phyloP scores from a whole-genome alignment of 192 early-diverging fungal species.

The Mortierella claussenii region DNA sequence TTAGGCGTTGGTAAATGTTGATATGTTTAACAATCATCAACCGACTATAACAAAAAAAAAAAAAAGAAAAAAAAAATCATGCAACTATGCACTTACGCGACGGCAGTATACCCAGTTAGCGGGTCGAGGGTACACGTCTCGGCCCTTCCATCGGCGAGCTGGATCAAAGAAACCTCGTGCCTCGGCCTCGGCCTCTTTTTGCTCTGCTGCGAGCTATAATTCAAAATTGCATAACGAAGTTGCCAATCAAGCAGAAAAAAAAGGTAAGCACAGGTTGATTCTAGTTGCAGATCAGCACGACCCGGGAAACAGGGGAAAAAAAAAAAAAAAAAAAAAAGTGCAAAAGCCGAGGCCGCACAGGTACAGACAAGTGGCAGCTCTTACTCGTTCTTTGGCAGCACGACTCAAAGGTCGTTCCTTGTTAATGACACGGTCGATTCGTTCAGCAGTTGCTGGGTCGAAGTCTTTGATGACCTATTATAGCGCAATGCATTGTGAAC shows the following conservation, averaged over 20 bases:
- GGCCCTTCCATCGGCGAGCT: conserved; percentile 49
- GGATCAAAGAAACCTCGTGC: conserved; percentile 50
- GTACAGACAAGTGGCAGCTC: too few species aligned
- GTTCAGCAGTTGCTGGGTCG: conserved; percentile 35
- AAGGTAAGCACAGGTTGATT: neutral
- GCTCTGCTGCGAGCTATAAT: conserved; percentile 39
- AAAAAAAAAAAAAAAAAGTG: neutral
- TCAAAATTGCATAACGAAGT: neutral
- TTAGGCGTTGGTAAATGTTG: too few species aligned
- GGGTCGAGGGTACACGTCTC: conserved; percentile 47
- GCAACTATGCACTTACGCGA: conserved; percentile 16
- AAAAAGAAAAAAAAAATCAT: neutral
- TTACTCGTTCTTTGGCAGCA: conserved; percentile 40
- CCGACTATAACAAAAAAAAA: too few species aligned
- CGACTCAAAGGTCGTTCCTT: conserved; percentile 33
- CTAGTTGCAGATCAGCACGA: too few species aligned
- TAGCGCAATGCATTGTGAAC: too few species aligned
- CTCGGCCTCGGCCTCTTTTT: conserved; percentile 47
- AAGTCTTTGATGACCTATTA: conserved; percentile 43
- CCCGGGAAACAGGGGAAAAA: neutral
- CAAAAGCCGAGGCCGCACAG: neutral
- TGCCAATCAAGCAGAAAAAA: neutral
- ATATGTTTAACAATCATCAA: too few species aligned
- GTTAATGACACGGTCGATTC: conserved; percentile 50
- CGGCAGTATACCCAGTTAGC: conserved; percentile 51